A percentile compares a stretch with the other conserved stretches of the same genome.
These are phyloP conservation scores for Syzygium aqueum DNA, from an alignment of 345 rosid species.

Conservation along the genomic window DNA sequence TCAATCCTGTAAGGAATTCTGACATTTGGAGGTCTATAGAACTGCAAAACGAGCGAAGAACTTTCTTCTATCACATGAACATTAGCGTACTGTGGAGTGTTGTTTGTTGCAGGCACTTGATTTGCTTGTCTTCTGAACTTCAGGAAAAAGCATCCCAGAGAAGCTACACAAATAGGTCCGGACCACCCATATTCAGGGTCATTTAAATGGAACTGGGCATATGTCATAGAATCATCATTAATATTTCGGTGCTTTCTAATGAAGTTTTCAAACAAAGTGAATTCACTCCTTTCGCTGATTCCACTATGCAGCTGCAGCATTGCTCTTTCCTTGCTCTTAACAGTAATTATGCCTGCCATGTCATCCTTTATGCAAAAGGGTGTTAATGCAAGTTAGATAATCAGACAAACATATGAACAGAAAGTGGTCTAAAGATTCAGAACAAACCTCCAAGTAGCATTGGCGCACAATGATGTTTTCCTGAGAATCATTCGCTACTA, in stretches of 20 bases:
- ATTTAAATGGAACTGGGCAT: constrained; percentile 59
- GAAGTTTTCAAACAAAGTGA: constrained; percentile 67
- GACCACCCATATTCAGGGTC: constrained; percentile 68
- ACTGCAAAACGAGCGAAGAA: constrained; percentile 65
- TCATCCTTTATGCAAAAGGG: constrained; percentile 46
- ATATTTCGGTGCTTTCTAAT: constrained; percentile 71
- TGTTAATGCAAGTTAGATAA: neutral
- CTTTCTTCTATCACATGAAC: constrained; percentile 79
- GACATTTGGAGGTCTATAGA: constrained; percentile 62
- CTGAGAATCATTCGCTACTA: constrained; percentile 60
- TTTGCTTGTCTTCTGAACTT: constrained; percentile 59
- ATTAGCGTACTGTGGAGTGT: constrained; percentile 51
- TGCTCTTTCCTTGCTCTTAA: constrained; percentile 49
- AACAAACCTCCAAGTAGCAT: constrained; percentile 63
- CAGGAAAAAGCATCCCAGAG: constrained; percentile 76
- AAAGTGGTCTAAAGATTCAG: constrained; percentile 1
- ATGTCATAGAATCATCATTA: constrained; percentile 32
- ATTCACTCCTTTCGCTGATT: constrained; percentile 40
- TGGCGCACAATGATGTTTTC: constrained; percentile 64
- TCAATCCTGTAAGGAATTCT: constrained; percentile 82
- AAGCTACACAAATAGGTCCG: constrained; percentile 85
- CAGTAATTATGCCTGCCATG: constrained; percentile 31
- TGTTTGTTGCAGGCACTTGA: constrained; percentile 27
- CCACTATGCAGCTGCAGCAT: constrained; percentile 43
- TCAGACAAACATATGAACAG: neutral